Conservation (phyloP, 1,284 basidiomycete species). For the Moesziomyces globuligerus region DNA sequence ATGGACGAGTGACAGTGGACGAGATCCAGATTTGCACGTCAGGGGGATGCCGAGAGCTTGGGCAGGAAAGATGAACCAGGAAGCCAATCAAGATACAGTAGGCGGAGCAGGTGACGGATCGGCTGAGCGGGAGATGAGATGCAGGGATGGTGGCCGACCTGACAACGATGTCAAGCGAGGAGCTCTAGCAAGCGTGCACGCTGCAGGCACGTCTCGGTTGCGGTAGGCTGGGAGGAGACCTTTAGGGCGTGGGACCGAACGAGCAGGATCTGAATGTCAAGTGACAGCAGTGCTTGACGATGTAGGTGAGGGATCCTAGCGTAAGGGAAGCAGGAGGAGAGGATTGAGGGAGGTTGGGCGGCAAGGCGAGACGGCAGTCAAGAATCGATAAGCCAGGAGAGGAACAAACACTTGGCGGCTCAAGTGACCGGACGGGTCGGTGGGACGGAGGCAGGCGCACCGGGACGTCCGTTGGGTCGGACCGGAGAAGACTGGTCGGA, state of each 20-base stretch:
- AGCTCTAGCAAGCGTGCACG: slow-evolving; percentile 5
- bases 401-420: no score
- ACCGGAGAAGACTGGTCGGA: no score
- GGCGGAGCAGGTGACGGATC: background rate
- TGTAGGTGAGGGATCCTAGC: no score
- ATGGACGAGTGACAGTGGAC: slow-evolving; percentile 7
- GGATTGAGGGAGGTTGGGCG: no score
- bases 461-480: no score
- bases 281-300: background rate
- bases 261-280: background rate
- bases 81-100: background rate
- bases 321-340: no score
- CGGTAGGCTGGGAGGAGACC: background rate
- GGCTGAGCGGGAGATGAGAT: background rate
- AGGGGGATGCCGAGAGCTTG: background rate
- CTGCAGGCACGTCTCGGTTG: slow-evolving; percentile 5
- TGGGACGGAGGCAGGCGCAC: no score
- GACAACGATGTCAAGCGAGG: slow-evolving; percentile 6
- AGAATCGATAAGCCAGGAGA: no score
- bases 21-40: slow-evolving; percentile 1
- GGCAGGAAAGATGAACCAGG: background rate
- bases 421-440: no score
- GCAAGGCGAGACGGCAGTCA: no score
- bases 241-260: background rate
- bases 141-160: background rate